These are phyloP conservation scores for Beta macrorhiza DNA, from an alignment of 179 eudicot genomes.

Conservation along the genomic window DNA sequence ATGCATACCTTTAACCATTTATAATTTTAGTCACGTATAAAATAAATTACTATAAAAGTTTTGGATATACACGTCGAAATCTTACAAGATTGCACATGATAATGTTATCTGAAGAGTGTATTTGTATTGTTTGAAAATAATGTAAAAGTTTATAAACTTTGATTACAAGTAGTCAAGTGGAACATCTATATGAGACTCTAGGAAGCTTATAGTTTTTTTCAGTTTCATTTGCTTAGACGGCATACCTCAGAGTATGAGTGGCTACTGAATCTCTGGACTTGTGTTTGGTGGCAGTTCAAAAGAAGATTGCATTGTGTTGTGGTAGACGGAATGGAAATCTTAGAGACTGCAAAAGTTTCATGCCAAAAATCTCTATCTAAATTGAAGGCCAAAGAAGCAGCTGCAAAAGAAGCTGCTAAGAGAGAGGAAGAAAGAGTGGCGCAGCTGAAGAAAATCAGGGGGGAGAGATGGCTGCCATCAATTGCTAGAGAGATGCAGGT, in stretches of 20 bases:
- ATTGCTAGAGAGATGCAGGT: slow-evolving; percentile 56
- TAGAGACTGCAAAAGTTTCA: slow-evolving; percentile 54
- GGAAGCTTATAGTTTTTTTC: no score
- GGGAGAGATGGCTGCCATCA: slow-evolving; percentile 92
- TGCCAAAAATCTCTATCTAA: slow-evolving; percentile 53
- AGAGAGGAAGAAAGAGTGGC: slow-evolving; percentile 80
- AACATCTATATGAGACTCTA: no score
- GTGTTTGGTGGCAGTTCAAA: slow-evolving; percentile 54
- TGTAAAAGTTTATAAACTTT: no score
- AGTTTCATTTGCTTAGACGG: neutral
- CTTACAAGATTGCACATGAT: no score
- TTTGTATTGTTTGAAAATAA: no score
- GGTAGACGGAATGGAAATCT: slow-evolving; percentile 65
- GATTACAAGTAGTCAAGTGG: no score
- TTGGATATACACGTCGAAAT: no score
- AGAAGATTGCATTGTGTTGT: slow-evolving; percentile 54
- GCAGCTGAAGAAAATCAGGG: slow-evolving; percentile 67
- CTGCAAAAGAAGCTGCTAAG: slow-evolving; percentile 66
- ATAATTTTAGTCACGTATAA: no score
- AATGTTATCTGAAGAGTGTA: no score
- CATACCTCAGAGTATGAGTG: neutral
- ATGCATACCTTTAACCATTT: no score
- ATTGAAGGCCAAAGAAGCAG: slow-evolving; percentile 59
- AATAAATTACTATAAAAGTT: no score
- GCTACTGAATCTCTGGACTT: neutral